phyloP scores from a whole-genome alignment of 2,329 filamentous ascomycete genomes.

The Diaporthe sp. region DNA sequence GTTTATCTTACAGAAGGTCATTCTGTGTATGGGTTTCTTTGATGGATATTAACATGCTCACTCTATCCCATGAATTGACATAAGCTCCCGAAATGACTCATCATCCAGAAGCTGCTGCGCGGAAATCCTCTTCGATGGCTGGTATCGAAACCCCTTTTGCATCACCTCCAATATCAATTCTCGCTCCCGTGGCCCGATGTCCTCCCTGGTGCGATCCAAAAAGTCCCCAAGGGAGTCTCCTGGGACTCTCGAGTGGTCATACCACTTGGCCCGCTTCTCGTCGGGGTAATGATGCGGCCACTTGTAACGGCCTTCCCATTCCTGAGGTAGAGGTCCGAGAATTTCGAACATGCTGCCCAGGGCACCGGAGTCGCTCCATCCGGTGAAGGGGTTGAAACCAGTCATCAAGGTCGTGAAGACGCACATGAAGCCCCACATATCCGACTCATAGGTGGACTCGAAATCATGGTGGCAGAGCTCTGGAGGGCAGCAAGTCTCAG shows the following conservation, averaged over 20 bases:
- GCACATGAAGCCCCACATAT: constrained; percentile 25
- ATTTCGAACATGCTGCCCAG: not conserved
- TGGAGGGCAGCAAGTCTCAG: not conserved
- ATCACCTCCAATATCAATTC: constrained; percentile 9
- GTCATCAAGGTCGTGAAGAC: constrained; percentile 18
- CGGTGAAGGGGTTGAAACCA: not conserved
- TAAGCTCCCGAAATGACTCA: not conserved
- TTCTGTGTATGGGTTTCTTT: no score
- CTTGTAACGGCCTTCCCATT: not conserved
- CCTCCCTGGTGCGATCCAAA: not conserved
- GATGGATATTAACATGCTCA: not conserved
- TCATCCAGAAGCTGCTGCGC: constrained; percentile 25
- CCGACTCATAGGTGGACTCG: constrained; percentile 10
- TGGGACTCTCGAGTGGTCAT: not conserved
- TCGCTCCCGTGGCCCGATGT: not conserved
- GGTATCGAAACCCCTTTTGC: constrained; percentile 15
- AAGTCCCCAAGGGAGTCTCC: not conserved
- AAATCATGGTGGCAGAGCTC: constrained; percentile 22
- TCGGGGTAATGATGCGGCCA: not conserved
- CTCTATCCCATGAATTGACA: constrained; percentile 18
- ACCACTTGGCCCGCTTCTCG: constrained; percentile 4
- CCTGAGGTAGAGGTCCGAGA: constrained; percentile 5
- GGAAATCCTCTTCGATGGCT: not conserved
- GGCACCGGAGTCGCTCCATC: not conserved
- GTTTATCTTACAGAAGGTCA: no score